phyloP scores from a whole-genome alignment of 2,329 filamentous ascomycete species.

The Calonectria honghensis region DNA sequence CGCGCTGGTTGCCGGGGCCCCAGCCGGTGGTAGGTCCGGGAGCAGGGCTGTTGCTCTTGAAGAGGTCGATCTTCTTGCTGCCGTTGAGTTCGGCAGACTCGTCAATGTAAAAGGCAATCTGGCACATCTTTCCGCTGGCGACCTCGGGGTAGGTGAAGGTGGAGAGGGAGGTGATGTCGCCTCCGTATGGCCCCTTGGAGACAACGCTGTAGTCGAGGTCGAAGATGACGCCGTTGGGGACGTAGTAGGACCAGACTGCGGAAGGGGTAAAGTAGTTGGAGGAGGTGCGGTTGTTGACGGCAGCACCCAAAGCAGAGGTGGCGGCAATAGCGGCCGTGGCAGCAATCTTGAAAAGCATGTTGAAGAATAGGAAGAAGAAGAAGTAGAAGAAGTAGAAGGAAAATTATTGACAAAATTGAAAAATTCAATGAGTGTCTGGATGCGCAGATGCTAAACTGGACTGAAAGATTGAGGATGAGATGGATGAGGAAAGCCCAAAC shows the following conservation, averaged over 20 bases:
- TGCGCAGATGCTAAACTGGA: not conserved
- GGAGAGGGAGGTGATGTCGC: conserved; percentile 55
- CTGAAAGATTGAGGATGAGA: conserved; percentile 5
- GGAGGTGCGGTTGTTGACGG: conserved; percentile 39
- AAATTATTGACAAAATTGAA: not conserved
- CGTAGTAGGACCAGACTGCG: conserved; percentile 50
- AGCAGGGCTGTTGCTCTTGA: conserved; percentile 50
- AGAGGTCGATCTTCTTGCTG: conserved; percentile 56
- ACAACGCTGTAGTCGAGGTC: conserved; percentile 39
- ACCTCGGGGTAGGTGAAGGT: conserved; percentile 54
- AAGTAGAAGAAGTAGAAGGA: not conserved
- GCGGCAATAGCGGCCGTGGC: conserved; percentile 46
- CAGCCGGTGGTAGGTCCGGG: conserved; percentile 47
- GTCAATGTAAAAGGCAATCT: conserved; percentile 54
- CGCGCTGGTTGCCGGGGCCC: conserved; percentile 54
- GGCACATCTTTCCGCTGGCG: conserved; percentile 51
- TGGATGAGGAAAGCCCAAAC: not conserved
- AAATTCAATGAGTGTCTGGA: conserved; percentile 10
- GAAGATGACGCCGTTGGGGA: conserved; percentile 50
- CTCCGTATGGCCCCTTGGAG: conserved; percentile 47
- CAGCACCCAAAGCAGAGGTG: conserved; percentile 48
- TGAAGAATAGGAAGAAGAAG: conserved; percentile 7
- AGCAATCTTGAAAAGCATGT: conserved; percentile 52
- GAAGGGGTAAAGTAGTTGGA: conserved; percentile 45
- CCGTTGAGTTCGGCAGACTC: conserved; percentile 42